Evolutionary conservation across 1,284 basidiomycete genomes (phyloP).

Genomic region (Malassezia japonica): DNA sequence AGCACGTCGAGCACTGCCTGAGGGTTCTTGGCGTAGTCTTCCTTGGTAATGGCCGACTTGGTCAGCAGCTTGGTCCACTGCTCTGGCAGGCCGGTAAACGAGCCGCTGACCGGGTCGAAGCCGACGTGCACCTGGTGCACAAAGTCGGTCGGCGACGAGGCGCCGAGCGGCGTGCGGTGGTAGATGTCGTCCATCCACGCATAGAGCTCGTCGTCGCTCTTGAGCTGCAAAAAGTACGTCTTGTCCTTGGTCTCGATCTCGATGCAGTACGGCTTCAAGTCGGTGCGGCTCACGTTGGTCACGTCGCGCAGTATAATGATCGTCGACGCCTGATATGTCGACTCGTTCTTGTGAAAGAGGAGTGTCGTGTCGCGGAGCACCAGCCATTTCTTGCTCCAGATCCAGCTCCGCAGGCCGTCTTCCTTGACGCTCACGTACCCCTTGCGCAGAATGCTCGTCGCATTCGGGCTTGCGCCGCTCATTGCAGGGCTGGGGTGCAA

Average conservation of each 20-base stretch:
- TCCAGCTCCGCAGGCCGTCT: conserved; percentile 59
- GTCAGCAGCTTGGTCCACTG: conserved; percentile 93
- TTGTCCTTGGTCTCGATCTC: conserved; percentile 65
- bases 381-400: conserved; percentile 87
- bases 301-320: conserved; percentile 68
- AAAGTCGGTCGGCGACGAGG: conserved; percentile 89
- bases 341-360: conserved; percentile 81
- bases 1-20: conserved; percentile 94
- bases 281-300: conserved; percentile 75
- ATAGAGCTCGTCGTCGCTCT: conserved; percentile 90
- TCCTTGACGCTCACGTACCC: conserved; percentile 48
- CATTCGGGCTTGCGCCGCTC: not conserved
- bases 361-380: conserved; percentile 71
- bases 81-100: conserved; percentile 89
- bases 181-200: conserved; percentile 95
- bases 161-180: conserved; percentile 76
- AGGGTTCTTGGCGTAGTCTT: conserved; percentile 92
- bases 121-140: conserved; percentile 97
- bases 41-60: conserved; percentile 90
- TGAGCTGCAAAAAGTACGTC: conserved; percentile 68
- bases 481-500: not conserved
- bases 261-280: conserved; percentile 84
- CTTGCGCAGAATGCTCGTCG: conserved; percentile 23
- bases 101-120: conserved; percentile 85
- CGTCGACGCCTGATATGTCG: conserved; percentile 58